phyloP scores from a whole-genome alignment of 257 asterid species.

The Coffea canephora region DNA sequence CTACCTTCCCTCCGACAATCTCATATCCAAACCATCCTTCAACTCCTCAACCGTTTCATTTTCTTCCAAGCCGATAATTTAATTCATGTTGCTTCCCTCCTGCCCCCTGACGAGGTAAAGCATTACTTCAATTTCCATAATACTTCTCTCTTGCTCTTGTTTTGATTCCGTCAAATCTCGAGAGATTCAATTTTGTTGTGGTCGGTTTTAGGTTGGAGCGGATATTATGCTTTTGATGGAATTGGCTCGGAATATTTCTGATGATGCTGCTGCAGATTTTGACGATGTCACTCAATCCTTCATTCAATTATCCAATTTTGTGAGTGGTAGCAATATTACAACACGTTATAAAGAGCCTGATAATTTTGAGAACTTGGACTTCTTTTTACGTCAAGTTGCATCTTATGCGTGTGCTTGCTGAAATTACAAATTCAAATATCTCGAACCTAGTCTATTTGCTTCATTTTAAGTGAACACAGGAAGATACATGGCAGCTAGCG shows the following conservation, averaged over 20 bases:
- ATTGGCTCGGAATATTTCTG: conserved; percentile 34
- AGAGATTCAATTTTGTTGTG: not conserved
- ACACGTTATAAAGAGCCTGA: too few relatives aligned
- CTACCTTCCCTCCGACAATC: conserved; percentile 28
- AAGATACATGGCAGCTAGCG: too few relatives aligned
- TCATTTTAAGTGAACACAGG: too few relatives aligned
- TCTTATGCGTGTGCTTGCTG: not conserved
- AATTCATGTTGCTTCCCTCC: conserved; percentile 48
- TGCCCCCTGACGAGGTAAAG: conserved; percentile 69
- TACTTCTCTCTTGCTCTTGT: not conserved
- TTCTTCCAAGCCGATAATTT: conserved; percentile 57
- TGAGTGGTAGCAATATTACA: not conserved
- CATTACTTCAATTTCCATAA: not conserved
- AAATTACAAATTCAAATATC: too few relatives aligned
- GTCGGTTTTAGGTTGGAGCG: conserved; percentile 47
- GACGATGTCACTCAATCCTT: conserved; percentile 17
- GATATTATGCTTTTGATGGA: conserved; percentile 69
- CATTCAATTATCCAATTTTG: conserved; percentile 19
- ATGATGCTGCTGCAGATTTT: conserved; percentile 11
- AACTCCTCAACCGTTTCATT: conserved; percentile 49
- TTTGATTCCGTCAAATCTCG: not conserved
- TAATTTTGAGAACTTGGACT: not conserved
- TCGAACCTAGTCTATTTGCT: too few relatives aligned
- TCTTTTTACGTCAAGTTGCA: not conserved
- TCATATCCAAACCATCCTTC: conserved; percentile 33